These are phyloP conservation scores for Eucalyptus grandis DNA, from an alignment of 345 rosid genomes.

Conservation along the genomic window DNA sequence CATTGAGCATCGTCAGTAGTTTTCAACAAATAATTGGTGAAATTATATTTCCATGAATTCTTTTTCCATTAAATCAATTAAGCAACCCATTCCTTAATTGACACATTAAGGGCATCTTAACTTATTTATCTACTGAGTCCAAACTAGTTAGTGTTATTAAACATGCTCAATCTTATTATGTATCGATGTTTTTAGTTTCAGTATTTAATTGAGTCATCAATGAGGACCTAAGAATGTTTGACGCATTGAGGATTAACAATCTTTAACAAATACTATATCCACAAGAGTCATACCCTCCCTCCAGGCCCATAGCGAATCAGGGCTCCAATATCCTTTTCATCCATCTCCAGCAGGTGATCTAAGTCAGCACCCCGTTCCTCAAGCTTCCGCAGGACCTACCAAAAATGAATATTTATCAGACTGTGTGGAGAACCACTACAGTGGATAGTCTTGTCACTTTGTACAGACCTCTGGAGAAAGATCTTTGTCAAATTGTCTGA, in stretches of 20 bases:
- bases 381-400: slow-evolving; percentile 81
- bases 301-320: slow-evolving; percentile 91
- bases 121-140: neutral
- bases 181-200: neutral
- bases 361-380: slow-evolving; percentile 86
- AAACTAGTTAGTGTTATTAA: neutral
- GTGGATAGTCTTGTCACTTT: neutral
- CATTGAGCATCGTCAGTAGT: neutral
- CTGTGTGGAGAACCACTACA: neutral
- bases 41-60: neutral
- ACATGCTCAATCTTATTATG: neutral
- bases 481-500: slow-evolving; percentile 88
- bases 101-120: neutral
- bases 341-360: slow-evolving; percentile 83
- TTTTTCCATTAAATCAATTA: neutral
- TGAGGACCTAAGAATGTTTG: neutral
- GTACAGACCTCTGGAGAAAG: slow-evolving; percentile 66
- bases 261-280: neutral
- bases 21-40: neutral
- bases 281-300: slow-evolving; percentile 52
- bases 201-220: neutral
- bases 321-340: slow-evolving; percentile 88
- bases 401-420: slow-evolving; percentile 1
- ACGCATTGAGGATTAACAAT: neutral
- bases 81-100: neutral